phyloP scores from a whole-genome alignment of 164 flowering plant species.

The Annona cherimola region DNA sequence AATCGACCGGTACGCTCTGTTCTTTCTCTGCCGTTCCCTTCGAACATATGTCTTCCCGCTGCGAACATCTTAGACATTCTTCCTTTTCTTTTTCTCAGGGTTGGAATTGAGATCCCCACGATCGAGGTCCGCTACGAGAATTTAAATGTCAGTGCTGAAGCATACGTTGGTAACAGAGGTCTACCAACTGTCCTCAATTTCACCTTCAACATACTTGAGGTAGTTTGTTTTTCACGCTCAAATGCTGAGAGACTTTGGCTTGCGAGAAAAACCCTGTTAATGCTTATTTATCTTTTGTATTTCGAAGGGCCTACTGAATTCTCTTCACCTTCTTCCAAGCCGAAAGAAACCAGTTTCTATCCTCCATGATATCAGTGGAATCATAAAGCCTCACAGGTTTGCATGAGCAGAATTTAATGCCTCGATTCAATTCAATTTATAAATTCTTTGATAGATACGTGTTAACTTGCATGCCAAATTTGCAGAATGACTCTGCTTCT shows the following conservation, averaged over 20 bases:
- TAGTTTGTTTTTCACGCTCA: background rate
- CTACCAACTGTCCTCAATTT: slow-evolving; percentile 69
- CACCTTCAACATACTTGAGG: slow-evolving; percentile 10
- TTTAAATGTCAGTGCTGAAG: slow-evolving; percentile 68
- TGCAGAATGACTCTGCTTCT: slow-evolving; percentile 35
- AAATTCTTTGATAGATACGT: background rate
- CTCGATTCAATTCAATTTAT: background rate
- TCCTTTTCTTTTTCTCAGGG: slow-evolving; percentile 35
- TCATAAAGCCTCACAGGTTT: slow-evolving; percentile 32
- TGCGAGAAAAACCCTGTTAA: too few relatives aligned
- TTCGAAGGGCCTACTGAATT: slow-evolving; percentile 7
- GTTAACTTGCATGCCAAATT: background rate
- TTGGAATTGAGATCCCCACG: slow-evolving; percentile 72
- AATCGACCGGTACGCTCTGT: slow-evolving; percentile 49
- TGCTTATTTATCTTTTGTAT: background rate
- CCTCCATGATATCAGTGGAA: slow-evolving; percentile 26
- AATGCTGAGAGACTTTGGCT: too few relatives aligned
- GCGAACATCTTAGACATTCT: background rate
- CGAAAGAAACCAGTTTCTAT: slow-evolving; percentile 17
- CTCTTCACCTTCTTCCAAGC: slow-evolving; percentile 8
- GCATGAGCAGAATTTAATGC: too few relatives aligned
- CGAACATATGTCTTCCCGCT: background rate
- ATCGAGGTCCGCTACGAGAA: slow-evolving; percentile 78
- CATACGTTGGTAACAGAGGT: slow-evolving; percentile 62
- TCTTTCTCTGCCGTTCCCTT: background rate